Conservation (phyloP, 192 early-diverging fungal genomes). For the Coemansia sp. region DNA sequence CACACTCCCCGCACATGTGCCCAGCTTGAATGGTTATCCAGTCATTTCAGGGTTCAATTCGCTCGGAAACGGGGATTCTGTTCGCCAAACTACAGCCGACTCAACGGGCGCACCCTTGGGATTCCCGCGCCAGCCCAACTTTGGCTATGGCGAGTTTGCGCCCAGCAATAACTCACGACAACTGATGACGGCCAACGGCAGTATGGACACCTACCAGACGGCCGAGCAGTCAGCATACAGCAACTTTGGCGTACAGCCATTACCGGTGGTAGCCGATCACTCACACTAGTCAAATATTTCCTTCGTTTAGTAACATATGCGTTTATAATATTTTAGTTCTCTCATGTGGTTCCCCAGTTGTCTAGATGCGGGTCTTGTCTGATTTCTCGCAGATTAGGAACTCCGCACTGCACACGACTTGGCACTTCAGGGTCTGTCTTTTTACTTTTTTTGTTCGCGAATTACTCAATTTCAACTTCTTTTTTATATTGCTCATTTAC, state of each 20-base stretch:
- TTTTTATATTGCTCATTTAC: not conserved
- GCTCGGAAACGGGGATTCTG: conserved; percentile 5
- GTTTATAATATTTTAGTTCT: not conserved
- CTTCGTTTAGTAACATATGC: not conserved
- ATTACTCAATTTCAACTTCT: not conserved
- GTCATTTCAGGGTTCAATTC: conserved; percentile 19
- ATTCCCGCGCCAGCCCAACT: conserved; percentile 20
- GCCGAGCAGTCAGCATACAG: conserved; percentile 33
- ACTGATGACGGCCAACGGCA: conserved; percentile 19
- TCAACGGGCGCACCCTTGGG: conserved; percentile 4
- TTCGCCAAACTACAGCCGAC: not conserved
- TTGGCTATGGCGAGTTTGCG: conserved; percentile 46
- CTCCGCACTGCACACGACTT: not conserved
- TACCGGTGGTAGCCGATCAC: not conserved
- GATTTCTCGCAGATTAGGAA: not conserved
- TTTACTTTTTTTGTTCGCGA: not conserved
- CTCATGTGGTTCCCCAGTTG: not conserved
- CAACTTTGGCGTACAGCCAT: conserved; percentile 8
- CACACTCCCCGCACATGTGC: conserved; percentile 22
- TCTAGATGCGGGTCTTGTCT: not conserved
- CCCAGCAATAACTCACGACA: conserved; percentile 19
- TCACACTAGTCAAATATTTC: not conserved
- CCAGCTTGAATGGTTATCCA: conserved; percentile 41
- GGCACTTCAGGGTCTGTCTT: not conserved
- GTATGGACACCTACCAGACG: conserved; percentile 45